Percentiles rank a stretch among this genome's conserved stretches.
phyloP scores from a whole-genome alignment of 2,329 filamentous ascomycete genomes.

The Epichloe amarillans region DNA sequence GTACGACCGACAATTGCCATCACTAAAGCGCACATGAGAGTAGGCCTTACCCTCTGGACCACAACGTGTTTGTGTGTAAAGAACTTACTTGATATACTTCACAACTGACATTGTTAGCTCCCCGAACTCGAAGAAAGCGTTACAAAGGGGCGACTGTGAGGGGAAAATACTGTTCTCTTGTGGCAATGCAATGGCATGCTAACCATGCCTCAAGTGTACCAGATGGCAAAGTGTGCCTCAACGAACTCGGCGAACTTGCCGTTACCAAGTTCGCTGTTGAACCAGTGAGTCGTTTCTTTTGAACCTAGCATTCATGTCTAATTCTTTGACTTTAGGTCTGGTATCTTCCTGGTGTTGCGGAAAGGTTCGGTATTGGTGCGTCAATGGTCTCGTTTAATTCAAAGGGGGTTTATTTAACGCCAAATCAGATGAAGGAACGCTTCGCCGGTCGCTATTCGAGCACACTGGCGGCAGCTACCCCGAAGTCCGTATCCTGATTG shows the following conservation, averaged over 20 bases:
- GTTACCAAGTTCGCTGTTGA: constrained; percentile 97
- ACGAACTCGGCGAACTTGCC: constrained; percentile 70
- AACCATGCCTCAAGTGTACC: constrained; percentile 29
- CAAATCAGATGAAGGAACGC: constrained; percentile 59
- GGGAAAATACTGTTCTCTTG: constrained; percentile 12
- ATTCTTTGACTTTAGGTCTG: constrained; percentile 37
- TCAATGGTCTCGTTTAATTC: neutral
- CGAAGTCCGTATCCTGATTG: constrained; percentile 31
- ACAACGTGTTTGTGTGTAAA: neutral
- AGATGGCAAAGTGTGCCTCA: constrained; percentile 85
- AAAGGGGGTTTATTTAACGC: constrained; percentile 13
- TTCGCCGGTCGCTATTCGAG: constrained; percentile 82
- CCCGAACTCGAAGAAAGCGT: constrained; percentile 89
- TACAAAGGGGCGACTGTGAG: constrained; percentile 56
- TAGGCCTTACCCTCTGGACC: constrained; percentile 10
- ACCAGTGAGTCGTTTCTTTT: constrained; percentile 44
- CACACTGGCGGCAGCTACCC: constrained; percentile 94
- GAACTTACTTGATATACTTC: neutral
- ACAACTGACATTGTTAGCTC: constrained; percentile 31
- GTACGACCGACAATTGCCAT: constrained; percentile 85
- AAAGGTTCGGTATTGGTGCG: constrained; percentile 78
- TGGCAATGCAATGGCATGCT: neutral
- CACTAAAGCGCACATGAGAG: constrained; percentile 86
- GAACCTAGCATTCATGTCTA: neutral
- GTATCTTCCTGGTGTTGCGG: constrained; percentile 78